phyloP scores from a whole-genome alignment of 371 early-diverging fungal genomes.

The Funneliformis caledonium region DNA sequence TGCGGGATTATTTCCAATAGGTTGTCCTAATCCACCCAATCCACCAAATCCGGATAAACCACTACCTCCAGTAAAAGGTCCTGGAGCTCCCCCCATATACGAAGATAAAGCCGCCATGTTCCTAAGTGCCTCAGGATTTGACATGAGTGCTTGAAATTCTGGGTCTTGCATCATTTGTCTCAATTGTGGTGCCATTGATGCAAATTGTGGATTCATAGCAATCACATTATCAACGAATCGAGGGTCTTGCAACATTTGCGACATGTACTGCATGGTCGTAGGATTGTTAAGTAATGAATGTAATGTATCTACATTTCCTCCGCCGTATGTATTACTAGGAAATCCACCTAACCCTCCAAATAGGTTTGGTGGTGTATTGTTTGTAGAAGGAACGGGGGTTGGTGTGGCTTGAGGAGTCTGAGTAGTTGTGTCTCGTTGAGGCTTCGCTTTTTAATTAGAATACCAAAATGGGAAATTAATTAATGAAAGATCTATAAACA shows the following conservation, averaged over 20 bases:
- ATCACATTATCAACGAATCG: constrained; percentile 83
- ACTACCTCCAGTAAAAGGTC: constrained; percentile 44
- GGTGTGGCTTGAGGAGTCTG: constrained; percentile 43
- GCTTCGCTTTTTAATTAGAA: not conserved
- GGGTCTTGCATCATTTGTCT: constrained; percentile 80
- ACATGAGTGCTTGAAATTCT: constrained; percentile 82
- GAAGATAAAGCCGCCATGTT: constrained; percentile 78
- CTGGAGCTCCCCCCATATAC: constrained; percentile 55
- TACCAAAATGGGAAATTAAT: not conserved
- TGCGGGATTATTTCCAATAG: not conserved
- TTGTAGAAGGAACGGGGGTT: constrained; percentile 43
- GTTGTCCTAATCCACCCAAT: constrained; percentile 45
- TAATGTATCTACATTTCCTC: constrained; percentile 60
- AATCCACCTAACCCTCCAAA: constrained; percentile 51
- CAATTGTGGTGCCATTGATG: constrained; percentile 85
- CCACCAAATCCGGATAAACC: constrained; percentile 38
- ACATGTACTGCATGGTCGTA: constrained; percentile 79
- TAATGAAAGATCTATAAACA: not conserved
- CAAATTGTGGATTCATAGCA: constrained; percentile 79
- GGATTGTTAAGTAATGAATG: constrained; percentile 87
- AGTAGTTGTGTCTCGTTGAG: constrained; percentile 44
- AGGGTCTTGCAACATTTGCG: constrained; percentile 79
- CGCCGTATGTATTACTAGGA: constrained; percentile 61
- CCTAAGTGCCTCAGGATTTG: constrained; percentile 84
- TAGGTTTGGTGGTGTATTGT: constrained; percentile 30